Evolutionary conservation across 2,329 filamentous ascomycete genomes (phyloP), one percentile per base, ranked within the genome.

Genomic region (Paramyrothecium roridum): DNA sequence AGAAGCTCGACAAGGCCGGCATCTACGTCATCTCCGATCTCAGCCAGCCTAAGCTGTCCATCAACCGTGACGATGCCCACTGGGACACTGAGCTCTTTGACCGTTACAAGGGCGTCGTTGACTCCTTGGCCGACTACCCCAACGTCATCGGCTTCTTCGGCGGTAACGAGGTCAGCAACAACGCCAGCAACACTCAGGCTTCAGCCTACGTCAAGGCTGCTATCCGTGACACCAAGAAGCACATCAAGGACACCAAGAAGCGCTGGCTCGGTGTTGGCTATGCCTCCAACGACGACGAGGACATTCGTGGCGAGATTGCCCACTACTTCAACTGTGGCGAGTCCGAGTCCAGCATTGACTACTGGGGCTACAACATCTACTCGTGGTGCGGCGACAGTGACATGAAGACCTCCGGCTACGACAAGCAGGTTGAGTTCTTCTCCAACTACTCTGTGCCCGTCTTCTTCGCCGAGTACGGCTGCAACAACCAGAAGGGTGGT

Each of bases 331-430:
- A 96, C 82, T 99, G 95, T 70, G 90, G 93, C 57, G 55, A 66
- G 3, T 73, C 84, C 58, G 70, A 79, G 34, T 76, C 79, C 10
- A 68, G 89, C 58, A 96, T 98, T 62, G 95, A 99, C 76, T 98
- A 96, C 81, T 99, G 93, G 90, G 95, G 95, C 57, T 98, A 98
- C 88, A 99, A 99, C 82, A 96, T 98, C 78, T 99, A 99, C 83
- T 96, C 93, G 53, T 99, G 95, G 95, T 99, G 95, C 73, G 95
- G 93, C 64, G 74, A 93, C 64, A 96, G 90, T 68, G 85, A 80
- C 66, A 95, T 89, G 78, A 69, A 80, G 37, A 70, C 80, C 57
- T 97, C 95, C 3, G 91, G 91, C 54, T 99, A 93, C 76, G 80
- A 88, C 61, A 81, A 86, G 55, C 89, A 93, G 72, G 92, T 92